Conservation (phyloP, 164 flowering plant genomes). For the Stephania japonica region DNA sequence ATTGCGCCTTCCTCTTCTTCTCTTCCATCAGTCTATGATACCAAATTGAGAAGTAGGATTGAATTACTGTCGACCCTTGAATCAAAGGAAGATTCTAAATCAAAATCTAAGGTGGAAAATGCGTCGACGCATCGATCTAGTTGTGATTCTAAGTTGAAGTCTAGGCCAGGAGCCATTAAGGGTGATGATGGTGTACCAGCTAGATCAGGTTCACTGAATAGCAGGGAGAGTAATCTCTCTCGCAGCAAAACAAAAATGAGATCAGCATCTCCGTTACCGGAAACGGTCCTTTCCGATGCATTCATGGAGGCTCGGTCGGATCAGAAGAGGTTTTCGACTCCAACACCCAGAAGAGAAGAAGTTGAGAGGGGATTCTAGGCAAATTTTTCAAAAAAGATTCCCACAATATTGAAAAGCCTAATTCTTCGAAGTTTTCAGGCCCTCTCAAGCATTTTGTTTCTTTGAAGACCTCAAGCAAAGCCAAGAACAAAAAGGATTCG, state of each 20-base stretch:
- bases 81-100: neutral
- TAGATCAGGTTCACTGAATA: neutral
- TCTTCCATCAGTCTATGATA: neutral
- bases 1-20: neutral
- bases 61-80: neutral
- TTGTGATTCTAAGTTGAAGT: slow-evolving; percentile 23
- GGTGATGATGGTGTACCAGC: neutral
- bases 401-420: slow-evolving; percentile 13
- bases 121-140: slow-evolving; percentile 9
- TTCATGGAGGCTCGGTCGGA: slow-evolving; percentile 70
- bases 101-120: neutral
- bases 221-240: too few relatives aligned
- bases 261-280: slow-evolving; percentile 56
- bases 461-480: slow-evolving; percentile 31
- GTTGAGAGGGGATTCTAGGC: slow-evolving; percentile 31
- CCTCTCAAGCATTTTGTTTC: slow-evolving; percentile 41
- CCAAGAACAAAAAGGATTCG: slow-evolving; percentile 46
- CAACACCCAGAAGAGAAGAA: slow-evolving; percentile 42
- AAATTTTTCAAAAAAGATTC: slow-evolving; percentile 28
- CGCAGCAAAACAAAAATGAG: slow-evolving; percentile 46
- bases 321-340: slow-evolving; percentile 62
- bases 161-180: slow-evolving; percentile 24
- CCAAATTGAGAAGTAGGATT: neutral
- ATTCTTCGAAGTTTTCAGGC: slow-evolving; percentile 16
- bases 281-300: slow-evolving; percentile 41